Percentiles rank a stretch among this genome's conserved stretches.
phyloP scores from a whole-genome alignment of 495 filamentous ascomycete species.

The Xylaria bambusicola region DNA sequence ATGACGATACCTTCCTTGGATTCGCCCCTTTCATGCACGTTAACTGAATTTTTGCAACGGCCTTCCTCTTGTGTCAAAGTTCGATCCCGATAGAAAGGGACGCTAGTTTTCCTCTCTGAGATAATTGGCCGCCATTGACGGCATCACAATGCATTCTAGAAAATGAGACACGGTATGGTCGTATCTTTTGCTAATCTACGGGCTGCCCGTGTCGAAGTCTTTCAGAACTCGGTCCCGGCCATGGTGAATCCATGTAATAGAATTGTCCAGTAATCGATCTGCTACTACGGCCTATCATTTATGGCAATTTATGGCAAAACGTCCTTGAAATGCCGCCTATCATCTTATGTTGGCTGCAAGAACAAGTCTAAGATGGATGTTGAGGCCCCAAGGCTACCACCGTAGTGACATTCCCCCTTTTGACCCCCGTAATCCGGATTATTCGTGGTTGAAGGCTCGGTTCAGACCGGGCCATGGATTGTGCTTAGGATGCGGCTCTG shows the following conservation, averaged over 20 bases:
- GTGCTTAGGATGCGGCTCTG: slow-evolving; percentile 9
- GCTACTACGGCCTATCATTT: no score
- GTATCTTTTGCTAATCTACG: background rate
- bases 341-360: no score
- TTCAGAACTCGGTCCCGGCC: background rate
- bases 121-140: no score
- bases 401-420: background rate
- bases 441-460: background rate
- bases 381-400: background rate
- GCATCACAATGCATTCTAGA: no score
- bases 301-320: no score
- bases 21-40: background rate
- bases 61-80: slow-evolving; percentile 3
- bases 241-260: no score
- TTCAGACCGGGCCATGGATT: background rate
- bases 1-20: background rate
- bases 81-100: slow-evolving; percentile 1
- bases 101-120: background rate
- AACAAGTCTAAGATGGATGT: no score
- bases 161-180: no score
- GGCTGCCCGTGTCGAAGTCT: slow-evolving; percentile 2
- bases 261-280: no score
- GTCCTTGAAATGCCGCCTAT: no score
- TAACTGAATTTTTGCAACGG: background rate
- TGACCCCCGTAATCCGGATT: background rate